A percentile compares a stretch with the other conserved stretches of the same genome.
Conservation (phyloP, 805 yeast species). For the Vanderwaltozyma tropicalis region DNA sequence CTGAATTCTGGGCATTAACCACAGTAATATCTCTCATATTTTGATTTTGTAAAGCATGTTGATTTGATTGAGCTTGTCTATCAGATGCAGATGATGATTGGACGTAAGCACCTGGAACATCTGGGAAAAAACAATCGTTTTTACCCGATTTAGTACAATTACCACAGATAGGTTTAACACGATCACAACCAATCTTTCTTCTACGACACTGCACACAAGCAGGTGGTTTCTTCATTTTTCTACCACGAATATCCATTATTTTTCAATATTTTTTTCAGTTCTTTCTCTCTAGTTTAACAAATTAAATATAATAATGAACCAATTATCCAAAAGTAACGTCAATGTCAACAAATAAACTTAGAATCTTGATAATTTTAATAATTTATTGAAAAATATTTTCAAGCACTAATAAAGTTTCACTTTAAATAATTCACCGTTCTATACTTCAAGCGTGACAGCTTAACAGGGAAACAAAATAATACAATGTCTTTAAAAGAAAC, state of each 20-base stretch:
- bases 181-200: constrained; percentile 43
- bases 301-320: too few species aligned
- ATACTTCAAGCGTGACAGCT: too few species aligned
- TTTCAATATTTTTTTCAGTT: too few species aligned
- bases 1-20: constrained; percentile 2
- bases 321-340: too few species aligned
- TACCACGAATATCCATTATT: constrained; percentile 5
- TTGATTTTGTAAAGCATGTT: background rate
- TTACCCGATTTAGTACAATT: constrained; percentile 24
- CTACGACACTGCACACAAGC: constrained; percentile 32
- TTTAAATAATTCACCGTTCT: too few species aligned
- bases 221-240: constrained; percentile 7
- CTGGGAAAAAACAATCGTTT: constrained; percentile 18
- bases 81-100: background rate
- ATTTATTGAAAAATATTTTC: too few species aligned
- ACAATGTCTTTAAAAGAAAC: too few species aligned
- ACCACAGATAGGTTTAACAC: constrained; percentile 37
- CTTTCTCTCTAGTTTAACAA: too few species aligned
- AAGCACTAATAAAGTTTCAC: too few species aligned
- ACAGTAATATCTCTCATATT: background rate
- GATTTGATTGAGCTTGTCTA: background rate
- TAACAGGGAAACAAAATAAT: too few species aligned
- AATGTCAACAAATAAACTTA: too few species aligned
- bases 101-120: constrained; percentile 7
- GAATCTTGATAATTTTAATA: too few species aligned